Evolutionary conservation across 2,329 filamentous ascomycete species (phyloP), one percentile per base, ranked within the genome.

Genomic region (Claviceps monticola): DNA sequence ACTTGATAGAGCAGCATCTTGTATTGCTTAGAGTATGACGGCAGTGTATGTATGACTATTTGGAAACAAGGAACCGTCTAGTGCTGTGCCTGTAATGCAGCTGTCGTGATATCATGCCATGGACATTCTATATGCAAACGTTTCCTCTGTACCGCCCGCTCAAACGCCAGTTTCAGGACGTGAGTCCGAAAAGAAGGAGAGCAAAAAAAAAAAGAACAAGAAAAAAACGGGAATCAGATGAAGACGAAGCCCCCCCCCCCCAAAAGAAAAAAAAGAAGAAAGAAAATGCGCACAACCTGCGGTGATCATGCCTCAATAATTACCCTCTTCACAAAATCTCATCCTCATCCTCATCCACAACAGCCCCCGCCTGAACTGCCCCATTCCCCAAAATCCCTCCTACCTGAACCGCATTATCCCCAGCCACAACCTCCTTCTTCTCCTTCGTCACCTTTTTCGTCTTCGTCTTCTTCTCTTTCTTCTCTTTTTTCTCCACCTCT

Each of bases 341-440:
- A 41, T 52, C 51, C 14, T 37, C 44, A 14, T 50, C 47, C 46
- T 44, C 54, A 14, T 50, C 48, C 41, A 43, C 41, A 52, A 19
- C 47, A 44, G 49, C 52, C 43, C 46, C 56, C 26, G 41, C 9
- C 29, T 34, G 29, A 11, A 43, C 45, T 4, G 46, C 14, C 26
- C 43, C 26, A 34, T 34, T 34, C 29, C 29, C 29, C 9, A 34
- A 34, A 34, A 34, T 11, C 3, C 29, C 29, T 34, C 9, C 29
- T 34, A 1, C 29, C 29, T 52, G 29, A 26, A 13, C 38, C 37
- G 7, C 39, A 44, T 44, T 19, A 44, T 42, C n/a, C 39, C 0
- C 39, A 34, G 19, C 63, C 49, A 66, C 66, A 46, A 68, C 68
- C 56, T 62, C 64, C 57, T 63, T 64, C 56, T 59, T 61, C 4